Base-by-base conservation (phyloP, 1,284 basidiomycete genomes). In the Thecaphora frezii region DNA sequence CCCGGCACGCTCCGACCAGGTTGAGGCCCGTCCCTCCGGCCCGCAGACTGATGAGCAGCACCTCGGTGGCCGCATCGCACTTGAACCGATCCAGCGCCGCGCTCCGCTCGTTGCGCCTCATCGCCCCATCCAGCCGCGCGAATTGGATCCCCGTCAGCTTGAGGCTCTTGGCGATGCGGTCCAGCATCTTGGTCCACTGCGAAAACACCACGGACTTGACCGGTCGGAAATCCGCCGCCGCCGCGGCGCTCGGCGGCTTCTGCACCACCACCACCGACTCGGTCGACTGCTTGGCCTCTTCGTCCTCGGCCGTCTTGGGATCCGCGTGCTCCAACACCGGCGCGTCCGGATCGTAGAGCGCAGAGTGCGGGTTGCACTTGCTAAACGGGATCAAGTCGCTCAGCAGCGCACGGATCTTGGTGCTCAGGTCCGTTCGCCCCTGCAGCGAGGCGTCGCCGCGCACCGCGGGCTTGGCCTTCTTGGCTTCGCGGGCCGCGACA, bases 11-110 rank as follows among this genome's bases (percentile, higher is more conserved):
- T 4, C 58, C 54, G 39, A 75, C 71, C 13, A 97, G 84, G 79
- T 97, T 97, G 56, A 97, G 82, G 23, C 93, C 51, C 58, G 68
- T 58, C 13, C 48, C 48, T 48, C 52, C 80, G 83, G 73, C 80
- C 9, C 74, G 58, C 30, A 78, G 48, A 7, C 65, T 69, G 30
- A 78, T 64, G 7, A 78, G 69, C 14, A 78, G 53, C 23, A 78
- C 73, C 44, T 78, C 76, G 38, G 72, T 49, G 44, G 54, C 42
- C 2, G 68, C 59, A 28, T 78, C 68, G 18, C 41, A 50, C 25
- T 66, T 62, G 66, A 78, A 78, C 4, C 48, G 28, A 7, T 71
- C 63, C 23, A 77, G 40, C 1, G 74, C 63, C 9, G 56, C 58
- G 14, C 64, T 56, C 5, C 76, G 66, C 33, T 71, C 59, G 10